Conservation (phyloP, 2,329 filamentous ascomycete genomes). For the Fusarium floridanum region DNA sequence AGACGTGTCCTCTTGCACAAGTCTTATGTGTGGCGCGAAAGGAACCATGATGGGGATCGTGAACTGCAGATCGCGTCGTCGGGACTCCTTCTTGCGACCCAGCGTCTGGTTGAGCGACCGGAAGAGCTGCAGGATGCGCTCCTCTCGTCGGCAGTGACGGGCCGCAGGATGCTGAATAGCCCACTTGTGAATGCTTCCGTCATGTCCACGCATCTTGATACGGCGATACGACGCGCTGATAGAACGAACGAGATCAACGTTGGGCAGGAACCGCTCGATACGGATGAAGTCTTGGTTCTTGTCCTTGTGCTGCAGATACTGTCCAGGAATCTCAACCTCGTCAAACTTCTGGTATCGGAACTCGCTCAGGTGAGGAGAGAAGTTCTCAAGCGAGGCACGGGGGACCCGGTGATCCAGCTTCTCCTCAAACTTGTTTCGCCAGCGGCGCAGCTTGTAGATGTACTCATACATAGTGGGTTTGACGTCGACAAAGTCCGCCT, state of each 20-base stretch:
- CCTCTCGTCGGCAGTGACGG: conserved; percentile 91
- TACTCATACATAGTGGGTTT: conserved; percentile 99
- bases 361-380: conserved; percentile 92
- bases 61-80: conserved; percentile 94
- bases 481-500: conserved; percentile 94
- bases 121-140: conserved; percentile 96
- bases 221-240: conserved; percentile 93
- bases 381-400: conserved; percentile 82
- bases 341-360: conserved; percentile 99
- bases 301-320: conserved; percentile 97
- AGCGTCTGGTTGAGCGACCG: conserved; percentile 95
- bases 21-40: conserved; percentile 90
- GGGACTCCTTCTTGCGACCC: conserved; percentile 92
- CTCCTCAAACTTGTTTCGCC: conserved; percentile 98
- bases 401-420: conserved; percentile 88
- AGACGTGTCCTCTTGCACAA: conserved; percentile 95
- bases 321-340: conserved; percentile 96
- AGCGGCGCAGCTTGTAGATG: conserved; percentile 94
- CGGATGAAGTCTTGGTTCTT: conserved; percentile 99
- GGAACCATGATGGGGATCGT: conserved; percentile 96
- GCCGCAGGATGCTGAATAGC: conserved; percentile 96
- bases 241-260: conserved; percentile 91
- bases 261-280: conserved; percentile 95
- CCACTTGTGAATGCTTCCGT: conserved; percentile 96
- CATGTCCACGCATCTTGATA: conserved; percentile 95